These are phyloP conservation scores for Graphilbum fragrans DNA, from an alignment of 2,329 filamentous ascomycete species.

Conservation along the genomic window DNA sequence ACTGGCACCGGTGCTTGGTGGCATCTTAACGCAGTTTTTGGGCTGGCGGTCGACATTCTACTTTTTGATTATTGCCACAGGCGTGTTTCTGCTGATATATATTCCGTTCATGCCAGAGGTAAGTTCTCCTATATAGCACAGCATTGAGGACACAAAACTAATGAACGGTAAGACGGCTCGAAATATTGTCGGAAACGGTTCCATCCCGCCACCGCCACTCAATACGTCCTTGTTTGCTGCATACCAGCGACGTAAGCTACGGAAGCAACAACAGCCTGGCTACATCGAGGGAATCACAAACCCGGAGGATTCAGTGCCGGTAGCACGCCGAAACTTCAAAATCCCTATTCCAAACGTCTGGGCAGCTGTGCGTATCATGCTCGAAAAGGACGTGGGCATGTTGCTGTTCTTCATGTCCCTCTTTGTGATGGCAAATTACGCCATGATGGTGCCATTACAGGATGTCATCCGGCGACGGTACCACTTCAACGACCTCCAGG, in stretches of 20 bases:
- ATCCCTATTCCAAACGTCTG: conserved; percentile 18
- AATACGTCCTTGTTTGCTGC: conserved; percentile 12
- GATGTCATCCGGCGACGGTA: conserved; percentile 20
- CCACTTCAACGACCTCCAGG: conserved; percentile 21
- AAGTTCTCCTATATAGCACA: background rate
- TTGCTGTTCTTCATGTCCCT: conserved; percentile 22
- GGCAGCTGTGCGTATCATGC: conserved; percentile 19
- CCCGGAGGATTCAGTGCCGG: too few species aligned
- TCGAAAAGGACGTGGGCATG: conserved; percentile 21
- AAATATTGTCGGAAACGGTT: conserved; percentile 33
- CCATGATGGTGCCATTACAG: conserved; percentile 20
- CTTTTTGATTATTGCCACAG: conserved; percentile 34
- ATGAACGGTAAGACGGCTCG: conserved; percentile 17
- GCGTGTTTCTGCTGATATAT: conserved; percentile 21
- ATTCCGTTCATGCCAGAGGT: conserved; percentile 13
- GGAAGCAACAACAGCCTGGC: background rate
- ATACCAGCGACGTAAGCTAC: background rate
- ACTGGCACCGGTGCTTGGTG: conserved; percentile 38
- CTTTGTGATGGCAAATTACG: conserved; percentile 21
- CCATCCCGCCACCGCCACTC: conserved; percentile 20
- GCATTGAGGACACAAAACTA: background rate
- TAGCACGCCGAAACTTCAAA: background rate
- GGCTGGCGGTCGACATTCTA: conserved; percentile 45
- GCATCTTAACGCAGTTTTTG: conserved; percentile 34
- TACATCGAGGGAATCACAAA: conserved; percentile 2